Conservation (phyloP, 306 rosid species). For the Ormosia emarginata region DNA sequence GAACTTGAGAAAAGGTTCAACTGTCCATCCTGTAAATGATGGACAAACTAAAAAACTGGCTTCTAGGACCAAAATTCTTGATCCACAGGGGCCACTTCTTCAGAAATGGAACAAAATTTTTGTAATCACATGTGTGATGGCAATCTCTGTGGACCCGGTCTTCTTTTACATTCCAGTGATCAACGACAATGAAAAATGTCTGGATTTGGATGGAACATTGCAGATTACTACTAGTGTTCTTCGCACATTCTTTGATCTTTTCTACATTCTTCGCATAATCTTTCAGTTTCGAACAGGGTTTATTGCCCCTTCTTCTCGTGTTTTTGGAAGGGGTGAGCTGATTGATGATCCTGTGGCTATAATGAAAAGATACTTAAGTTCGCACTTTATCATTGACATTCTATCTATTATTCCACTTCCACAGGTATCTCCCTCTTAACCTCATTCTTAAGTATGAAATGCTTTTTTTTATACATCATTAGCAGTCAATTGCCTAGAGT, state of each 20-base stretch:
- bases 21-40: constrained; percentile 33
- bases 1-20: constrained; percentile 24
- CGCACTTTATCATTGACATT: constrained; percentile 72
- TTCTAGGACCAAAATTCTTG: constrained; percentile 44
- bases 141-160: constrained; percentile 78
- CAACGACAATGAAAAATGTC: constrained; percentile 8
- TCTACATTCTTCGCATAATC: constrained; percentile 64
- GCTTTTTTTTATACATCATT: not conserved
- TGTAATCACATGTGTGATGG: constrained; percentile 68
- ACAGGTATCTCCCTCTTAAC: constrained; percentile 51
- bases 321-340: constrained; percentile 82
- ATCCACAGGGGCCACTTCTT: constrained; percentile 75
- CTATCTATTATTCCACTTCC: constrained; percentile 85
- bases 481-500: not conserved
- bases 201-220: constrained; percentile 33
- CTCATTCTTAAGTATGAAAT: not conserved
- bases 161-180: constrained; percentile 74
- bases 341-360: constrained; percentile 55
- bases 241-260: constrained; percentile 73
- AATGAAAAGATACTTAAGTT: constrained; percentile 61
- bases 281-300: constrained; percentile 79
- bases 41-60: constrained; percentile 26
- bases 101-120: constrained; percentile 85
- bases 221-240: constrained; percentile 58
- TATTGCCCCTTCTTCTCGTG: constrained; percentile 74